Percentiles rank a stretch among this genome's conserved stretches.
phyloP scores from a whole-genome alignment of 83 land plant species.

The Picea mariana region DNA sequence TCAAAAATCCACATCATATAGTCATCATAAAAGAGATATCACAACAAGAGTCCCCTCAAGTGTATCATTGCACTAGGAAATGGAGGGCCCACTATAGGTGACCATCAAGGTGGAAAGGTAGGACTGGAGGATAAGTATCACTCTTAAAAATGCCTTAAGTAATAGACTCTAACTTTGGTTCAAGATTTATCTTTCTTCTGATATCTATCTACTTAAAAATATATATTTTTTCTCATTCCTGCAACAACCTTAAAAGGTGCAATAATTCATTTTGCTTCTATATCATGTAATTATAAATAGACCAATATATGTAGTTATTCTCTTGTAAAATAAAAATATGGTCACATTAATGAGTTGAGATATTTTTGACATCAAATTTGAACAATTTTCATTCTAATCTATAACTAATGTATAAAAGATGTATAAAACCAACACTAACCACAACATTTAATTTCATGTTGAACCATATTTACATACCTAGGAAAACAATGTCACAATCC shows the following conservation, averaged over 20 bases:
- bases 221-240: constrained; percentile 39
- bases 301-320: constrained; percentile 65
- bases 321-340: constrained; percentile 32
- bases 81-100: no score
- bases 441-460: background rate
- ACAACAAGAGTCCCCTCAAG: no score
- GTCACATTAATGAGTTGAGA: background rate
- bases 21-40: no score
- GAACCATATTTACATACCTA: constrained; percentile 33
- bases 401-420: background rate
- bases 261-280: constrained; percentile 53
- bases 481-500: constrained; percentile 71
- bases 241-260: constrained; percentile 38
- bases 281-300: constrained; percentile 54
- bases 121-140: no score
- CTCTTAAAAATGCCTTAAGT: background rate
- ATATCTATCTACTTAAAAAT: constrained; percentile 47
- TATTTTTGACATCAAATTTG: background rate
- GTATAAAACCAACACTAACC: background rate
- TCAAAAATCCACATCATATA: no score
- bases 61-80: no score
- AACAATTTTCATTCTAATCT: background rate
- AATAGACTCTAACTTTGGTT: constrained; percentile 3
- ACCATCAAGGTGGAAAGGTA: no score
- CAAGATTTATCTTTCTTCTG: constrained; percentile 20